Percentiles rank a stretch among this genome's conserved stretches.
Evolutionary conservation across 768 basidiomycete genomes (phyloP).

Genomic region (Vishniacozyma victoriae): DNA sequence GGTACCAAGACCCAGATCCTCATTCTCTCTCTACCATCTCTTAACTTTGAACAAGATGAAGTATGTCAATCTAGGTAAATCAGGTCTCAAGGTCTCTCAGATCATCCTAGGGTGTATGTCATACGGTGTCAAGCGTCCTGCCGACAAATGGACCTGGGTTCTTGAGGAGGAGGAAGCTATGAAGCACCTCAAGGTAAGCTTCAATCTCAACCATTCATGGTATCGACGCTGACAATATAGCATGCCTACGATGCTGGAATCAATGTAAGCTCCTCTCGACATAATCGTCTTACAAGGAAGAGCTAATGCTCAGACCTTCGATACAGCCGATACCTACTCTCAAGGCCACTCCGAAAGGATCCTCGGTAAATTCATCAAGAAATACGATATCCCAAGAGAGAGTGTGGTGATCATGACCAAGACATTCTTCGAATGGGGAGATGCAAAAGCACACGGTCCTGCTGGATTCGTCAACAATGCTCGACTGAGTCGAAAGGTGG

Average conservation of each 20-base stretch:
- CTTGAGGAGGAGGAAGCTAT: slow-evolving; percentile 32
- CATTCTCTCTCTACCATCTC: too few species aligned
- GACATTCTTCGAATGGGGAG: slow-evolving; percentile 40
- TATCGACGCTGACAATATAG: slow-evolving; percentile 11
- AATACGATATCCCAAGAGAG: slow-evolving; percentile 62
- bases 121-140: slow-evolving; percentile 27
- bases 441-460: slow-evolving; percentile 6
- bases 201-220: too few species aligned
- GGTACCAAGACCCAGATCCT: too few species aligned
- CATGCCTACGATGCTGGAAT: slow-evolving; percentile 39
- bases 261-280: slow-evolving; percentile 15
- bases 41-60: slow-evolving; percentile 21
- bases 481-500: slow-evolving; percentile 20
- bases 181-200: slow-evolving; percentile 23
- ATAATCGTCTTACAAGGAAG: background rate
- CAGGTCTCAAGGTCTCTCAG: slow-evolving; percentile 34
- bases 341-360: slow-evolving; percentile 56
- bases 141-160: slow-evolving; percentile 25
- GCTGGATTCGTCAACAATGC: slow-evolving; percentile 6
- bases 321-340: slow-evolving; percentile 34
- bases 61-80: slow-evolving; percentile 32
- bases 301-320: slow-evolving; percentile 11
- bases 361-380: slow-evolving; percentile 66
- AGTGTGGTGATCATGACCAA: slow-evolving; percentile 76
- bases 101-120: slow-evolving; percentile 35